Percentiles rank a stretch among this genome's conserved stretches.
These are phyloP conservation scores for Candida coleopterorum DNA, from an alignment of 805 yeast species.

Conservation along the genomic window DNA sequence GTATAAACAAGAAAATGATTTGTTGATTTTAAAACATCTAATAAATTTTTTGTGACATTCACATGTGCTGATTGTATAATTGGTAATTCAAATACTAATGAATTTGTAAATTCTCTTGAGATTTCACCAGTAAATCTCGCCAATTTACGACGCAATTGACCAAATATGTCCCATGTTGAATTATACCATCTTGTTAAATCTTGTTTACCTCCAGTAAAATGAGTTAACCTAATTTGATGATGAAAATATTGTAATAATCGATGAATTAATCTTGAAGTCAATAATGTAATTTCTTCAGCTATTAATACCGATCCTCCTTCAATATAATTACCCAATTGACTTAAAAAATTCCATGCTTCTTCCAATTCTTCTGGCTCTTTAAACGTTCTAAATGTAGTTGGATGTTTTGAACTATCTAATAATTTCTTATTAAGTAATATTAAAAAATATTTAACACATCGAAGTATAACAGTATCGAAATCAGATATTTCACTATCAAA, in stretches of 20 bases:
- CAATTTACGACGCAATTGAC: slow-evolving; percentile 74
- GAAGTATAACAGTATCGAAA: slow-evolving; percentile 62
- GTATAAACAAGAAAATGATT: slow-evolving; percentile 77
- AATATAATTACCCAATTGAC: slow-evolving; percentile 69
- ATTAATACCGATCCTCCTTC: slow-evolving; percentile 79
- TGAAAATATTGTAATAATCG: slow-evolving; percentile 67
- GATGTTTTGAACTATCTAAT: slow-evolving; percentile 64
- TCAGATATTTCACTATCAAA: slow-evolving; percentile 49
- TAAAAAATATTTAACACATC: slow-evolving; percentile 69
- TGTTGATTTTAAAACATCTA: slow-evolving; percentile 55
- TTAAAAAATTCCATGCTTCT: slow-evolving; percentile 73
- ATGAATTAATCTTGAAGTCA: slow-evolving; percentile 64
- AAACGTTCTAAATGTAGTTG: slow-evolving; percentile 68
- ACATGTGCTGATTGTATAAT: slow-evolving; percentile 26
- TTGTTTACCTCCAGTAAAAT: slow-evolving; percentile 38
- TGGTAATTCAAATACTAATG: slow-evolving; percentile 54
- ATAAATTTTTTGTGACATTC: slow-evolving; percentile 44
- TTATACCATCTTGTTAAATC: slow-evolving; percentile 59
- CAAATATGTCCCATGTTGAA: slow-evolving; percentile 64
- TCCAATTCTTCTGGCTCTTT: slow-evolving; percentile 90
- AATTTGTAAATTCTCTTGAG: slow-evolving; percentile 68
- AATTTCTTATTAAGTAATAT: slow-evolving; percentile 70
- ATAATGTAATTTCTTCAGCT: slow-evolving; percentile 66
- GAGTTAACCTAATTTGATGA: slow-evolving; percentile 60
- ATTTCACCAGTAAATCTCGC: slow-evolving; percentile 69